Percentiles rank a stretch among this genome's conserved stretches.
Conservation (phyloP, 495 filamentous ascomycete genomes). For the Aspergillus mulundensis region DNA sequence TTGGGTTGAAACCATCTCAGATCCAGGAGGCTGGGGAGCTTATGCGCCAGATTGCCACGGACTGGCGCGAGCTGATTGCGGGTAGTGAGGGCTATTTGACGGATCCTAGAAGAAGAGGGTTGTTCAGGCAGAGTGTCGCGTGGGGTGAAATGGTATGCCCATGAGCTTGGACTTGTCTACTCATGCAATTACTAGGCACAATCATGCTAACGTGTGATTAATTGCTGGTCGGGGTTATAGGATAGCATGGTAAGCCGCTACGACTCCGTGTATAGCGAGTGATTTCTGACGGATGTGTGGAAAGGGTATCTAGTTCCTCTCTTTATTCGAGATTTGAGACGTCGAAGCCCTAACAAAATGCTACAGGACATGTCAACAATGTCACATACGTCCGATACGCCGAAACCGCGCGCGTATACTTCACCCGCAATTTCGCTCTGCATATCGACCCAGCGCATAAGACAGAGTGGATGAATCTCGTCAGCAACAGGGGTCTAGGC, state of each 20-base stretch:
- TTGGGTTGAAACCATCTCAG: conserved; percentile 64
- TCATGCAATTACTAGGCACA: neutral
- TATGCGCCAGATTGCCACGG: conserved; percentile 55
- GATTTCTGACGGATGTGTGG: neutral
- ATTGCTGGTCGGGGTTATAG: conserved; percentile 28
- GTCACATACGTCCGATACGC: conserved; percentile 80
- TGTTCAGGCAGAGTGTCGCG: conserved; percentile 68
- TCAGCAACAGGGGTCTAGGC: conserved; percentile 61
- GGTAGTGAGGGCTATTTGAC: conserved; percentile 82
- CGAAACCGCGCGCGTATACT: conserved; percentile 79
- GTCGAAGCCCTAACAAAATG: neutral
- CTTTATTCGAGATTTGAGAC: neutral
- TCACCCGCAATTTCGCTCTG: conserved; percentile 70
- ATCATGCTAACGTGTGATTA: conserved; percentile 12
- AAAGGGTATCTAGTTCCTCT: conserved; percentile 23
- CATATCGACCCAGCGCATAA: conserved; percentile 63
- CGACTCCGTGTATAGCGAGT: neutral
- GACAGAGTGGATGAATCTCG: conserved; percentile 66
- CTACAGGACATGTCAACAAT: conserved; percentile 79
- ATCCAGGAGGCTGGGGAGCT: conserved; percentile 57
- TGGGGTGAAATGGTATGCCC: conserved; percentile 85
- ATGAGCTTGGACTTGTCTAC: neutral
- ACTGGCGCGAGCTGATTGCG: conserved; percentile 76
- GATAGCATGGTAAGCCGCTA: conserved; percentile 50
- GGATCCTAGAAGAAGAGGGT: conserved; percentile 55